phyloP scores from a whole-genome alignment of 306 rosid genomes.

The Acacia melanoxylon region DNA sequence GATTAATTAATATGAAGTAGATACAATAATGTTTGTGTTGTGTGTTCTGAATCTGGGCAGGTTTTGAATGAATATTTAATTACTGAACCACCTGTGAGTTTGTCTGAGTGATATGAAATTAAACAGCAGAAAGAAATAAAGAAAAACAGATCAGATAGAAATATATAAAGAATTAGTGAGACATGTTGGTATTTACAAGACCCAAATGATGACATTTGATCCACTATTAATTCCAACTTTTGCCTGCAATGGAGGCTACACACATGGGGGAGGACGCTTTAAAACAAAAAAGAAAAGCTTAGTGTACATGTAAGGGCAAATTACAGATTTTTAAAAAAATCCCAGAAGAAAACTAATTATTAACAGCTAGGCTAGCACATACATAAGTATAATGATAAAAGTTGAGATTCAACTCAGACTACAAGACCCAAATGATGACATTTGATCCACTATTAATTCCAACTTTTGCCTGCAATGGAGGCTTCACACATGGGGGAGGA shows the following conservation, averaged over 20 bases:
- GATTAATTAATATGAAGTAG: conserved; percentile 25
- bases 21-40: neutral
- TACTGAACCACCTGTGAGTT: conserved; percentile 23
- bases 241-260: conserved; percentile 43
- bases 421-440: conserved; percentile 29
- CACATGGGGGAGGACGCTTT: conserved; percentile 17
- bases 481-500: conserved; percentile 27
- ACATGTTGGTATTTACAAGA: conserved; percentile 14
- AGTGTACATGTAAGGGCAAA: neutral
- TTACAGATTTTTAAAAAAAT: too few species aligned
- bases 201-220: conserved; percentile 35
- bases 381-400: conserved; percentile 7
- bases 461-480: conserved; percentile 40
- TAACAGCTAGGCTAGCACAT: neutral
- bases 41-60: conserved; percentile 37
- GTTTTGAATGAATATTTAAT: conserved; percentile 41
- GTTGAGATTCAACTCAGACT: conserved; percentile 16
- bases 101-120: conserved; percentile 16
- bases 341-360: neutral
- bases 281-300: conserved; percentile 27
- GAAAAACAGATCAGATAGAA: conserved; percentile 34
- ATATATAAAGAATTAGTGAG: conserved; percentile 10
- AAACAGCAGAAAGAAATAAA: conserved; percentile 30
- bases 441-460: conserved; percentile 29
- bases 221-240: conserved; percentile 28